phyloP scores from a whole-genome alignment of 2,329 filamentous ascomycete genomes.

The Bipolaris victoriae region DNA sequence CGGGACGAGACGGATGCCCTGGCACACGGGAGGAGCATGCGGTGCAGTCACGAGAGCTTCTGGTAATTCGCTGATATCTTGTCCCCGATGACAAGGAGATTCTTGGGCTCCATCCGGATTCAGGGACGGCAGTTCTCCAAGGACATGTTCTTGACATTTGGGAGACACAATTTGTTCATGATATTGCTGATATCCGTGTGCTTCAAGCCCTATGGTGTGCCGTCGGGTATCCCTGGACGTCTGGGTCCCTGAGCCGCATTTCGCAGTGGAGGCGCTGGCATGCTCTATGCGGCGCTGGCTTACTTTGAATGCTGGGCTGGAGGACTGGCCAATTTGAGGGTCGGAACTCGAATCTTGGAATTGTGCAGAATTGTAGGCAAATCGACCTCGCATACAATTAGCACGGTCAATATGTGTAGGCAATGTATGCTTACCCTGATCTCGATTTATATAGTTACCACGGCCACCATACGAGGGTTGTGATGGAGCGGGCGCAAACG shows the following conservation, averaged over 20 bases:
- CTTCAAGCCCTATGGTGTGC: not conserved
- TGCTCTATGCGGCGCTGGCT: slow-evolving; percentile 37
- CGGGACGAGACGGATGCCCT: slow-evolving; percentile 67
- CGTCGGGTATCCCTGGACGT: not conserved
- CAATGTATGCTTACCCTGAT: not conserved
- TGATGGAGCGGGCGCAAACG: slow-evolving; percentile 37
- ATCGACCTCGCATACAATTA: slow-evolving; percentile 23
- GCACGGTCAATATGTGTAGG: not conserved
- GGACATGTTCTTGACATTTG: not conserved
- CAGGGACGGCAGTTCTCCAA: not conserved
- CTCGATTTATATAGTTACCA: not conserved
- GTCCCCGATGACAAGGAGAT: not conserved
- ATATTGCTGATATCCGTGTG: not conserved
- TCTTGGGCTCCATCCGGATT: not conserved
- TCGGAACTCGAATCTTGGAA: slow-evolving; percentile 41
- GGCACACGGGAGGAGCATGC: slow-evolving; percentile 50
- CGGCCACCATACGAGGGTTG: slow-evolving; percentile 8
- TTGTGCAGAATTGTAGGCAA: slow-evolving; percentile 30
- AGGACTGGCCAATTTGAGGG: slow-evolving; percentile 35
- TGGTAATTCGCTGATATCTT: not conserved
- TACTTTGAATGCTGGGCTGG: slow-evolving; percentile 51
- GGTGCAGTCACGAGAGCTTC: not conserved
- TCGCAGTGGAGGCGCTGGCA: not conserved
- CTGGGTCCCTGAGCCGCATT: not conserved
- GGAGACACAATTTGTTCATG: not conserved